Conservation (phyloP, 768 basidiomycete genomes). For the Trametes cingulata region DNA sequence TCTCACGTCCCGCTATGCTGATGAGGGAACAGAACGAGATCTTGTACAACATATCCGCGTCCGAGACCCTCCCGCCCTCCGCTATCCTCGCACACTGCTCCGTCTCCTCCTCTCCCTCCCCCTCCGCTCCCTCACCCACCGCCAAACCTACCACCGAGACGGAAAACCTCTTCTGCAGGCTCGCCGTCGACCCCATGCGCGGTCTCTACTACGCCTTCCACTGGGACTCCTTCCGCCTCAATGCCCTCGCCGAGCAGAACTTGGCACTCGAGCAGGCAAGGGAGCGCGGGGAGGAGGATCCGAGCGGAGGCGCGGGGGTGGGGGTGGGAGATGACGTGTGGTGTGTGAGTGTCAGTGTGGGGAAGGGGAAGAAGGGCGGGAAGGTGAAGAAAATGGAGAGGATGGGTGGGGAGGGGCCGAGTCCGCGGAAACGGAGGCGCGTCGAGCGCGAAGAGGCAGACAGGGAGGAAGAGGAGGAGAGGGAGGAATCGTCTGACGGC, state of each 20-base stretch:
- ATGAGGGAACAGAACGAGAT: conserved; percentile 61
- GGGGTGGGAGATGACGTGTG: conserved; percentile 16
- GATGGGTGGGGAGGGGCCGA: not conserved
- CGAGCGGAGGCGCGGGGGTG: not conserved
- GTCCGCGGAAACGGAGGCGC: conserved; percentile 15
- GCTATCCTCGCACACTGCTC: conserved; percentile 54
- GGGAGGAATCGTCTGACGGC: too few relatives aligned
- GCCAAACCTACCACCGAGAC: not conserved
- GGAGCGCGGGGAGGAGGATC: not conserved
- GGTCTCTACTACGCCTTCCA: conserved; percentile 64
- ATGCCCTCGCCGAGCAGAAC: conserved; percentile 36
- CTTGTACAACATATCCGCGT: conserved; percentile 54
- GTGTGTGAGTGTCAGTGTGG: conserved; percentile 17
- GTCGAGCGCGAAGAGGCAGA: conserved; percentile 9
- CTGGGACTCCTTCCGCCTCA: conserved; percentile 52
- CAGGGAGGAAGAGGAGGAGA: too few relatives aligned
- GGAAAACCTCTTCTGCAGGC: conserved; percentile 44
- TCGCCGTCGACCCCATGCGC: conserved; percentile 57
- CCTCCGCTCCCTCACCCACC: not conserved
- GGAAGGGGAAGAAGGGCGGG: conserved; percentile 3
- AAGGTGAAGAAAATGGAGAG: not conserved
- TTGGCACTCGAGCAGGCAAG: not conserved
- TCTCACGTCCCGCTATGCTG: not conserved
- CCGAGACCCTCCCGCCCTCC: conserved; percentile 50
- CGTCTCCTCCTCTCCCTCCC: conserved; percentile 33